A percentile compares a stretch with the other conserved stretches of the same genome.
Evolutionary conservation across 108 stramenopile genomes (phyloP).

Genomic region (Aurantiochytrium sp.): DNA sequence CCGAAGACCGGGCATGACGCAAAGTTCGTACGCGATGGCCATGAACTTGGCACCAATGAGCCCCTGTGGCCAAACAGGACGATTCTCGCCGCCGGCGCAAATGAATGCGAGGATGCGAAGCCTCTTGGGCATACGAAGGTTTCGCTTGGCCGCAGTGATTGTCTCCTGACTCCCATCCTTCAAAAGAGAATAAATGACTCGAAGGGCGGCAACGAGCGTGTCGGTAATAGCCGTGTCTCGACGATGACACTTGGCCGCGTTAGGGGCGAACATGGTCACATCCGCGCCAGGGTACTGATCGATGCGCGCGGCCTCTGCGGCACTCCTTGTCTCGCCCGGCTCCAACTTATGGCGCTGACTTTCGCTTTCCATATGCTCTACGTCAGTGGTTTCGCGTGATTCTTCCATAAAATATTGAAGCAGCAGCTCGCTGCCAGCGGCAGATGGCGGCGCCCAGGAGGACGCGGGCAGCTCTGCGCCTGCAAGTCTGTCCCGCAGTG

Average conservation of each 20-base stretch:
- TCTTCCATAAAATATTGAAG: not conserved
- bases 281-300: not conserved
- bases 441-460: not conserved
- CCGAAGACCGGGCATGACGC: not conserved
- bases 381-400: not conserved
- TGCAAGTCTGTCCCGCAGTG: no score
- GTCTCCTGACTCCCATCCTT: not conserved
- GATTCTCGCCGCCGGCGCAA: not conserved
- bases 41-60: slow-evolving; percentile 6
- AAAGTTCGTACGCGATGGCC: slow-evolving; percentile 9
- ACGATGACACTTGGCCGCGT: not conserved
- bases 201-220: not conserved
- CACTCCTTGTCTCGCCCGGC: no score
- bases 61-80: slow-evolving; percentile 6
- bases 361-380: no score
- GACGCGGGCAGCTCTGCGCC: no score
- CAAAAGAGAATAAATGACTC: not conserved
- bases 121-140: not conserved
- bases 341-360: no score
- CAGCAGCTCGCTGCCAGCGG: not conserved
- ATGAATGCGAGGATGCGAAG: not conserved
- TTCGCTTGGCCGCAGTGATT: not conserved
- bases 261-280: not conserved
- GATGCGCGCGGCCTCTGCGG: not conserved
- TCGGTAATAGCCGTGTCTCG: slow-evolving; percentile 1